These are phyloP conservation scores for Dovyalis caffra DNA, from an alignment of 345 rosid genomes.

Conservation along the genomic window DNA sequence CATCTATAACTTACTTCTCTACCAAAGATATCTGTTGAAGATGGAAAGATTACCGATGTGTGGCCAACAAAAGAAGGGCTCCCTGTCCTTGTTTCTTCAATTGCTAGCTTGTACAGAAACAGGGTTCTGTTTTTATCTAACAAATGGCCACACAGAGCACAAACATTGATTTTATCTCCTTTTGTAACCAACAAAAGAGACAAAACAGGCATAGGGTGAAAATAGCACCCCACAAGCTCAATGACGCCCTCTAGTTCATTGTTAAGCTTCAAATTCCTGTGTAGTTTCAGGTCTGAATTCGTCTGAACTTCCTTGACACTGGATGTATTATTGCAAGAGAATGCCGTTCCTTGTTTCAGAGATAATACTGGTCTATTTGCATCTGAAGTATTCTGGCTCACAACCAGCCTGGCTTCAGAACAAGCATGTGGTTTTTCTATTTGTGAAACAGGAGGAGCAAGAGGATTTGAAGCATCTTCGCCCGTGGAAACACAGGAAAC, in stretches of 20 bases:
- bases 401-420: conserved; percentile 31
- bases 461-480: conserved; percentile 23
- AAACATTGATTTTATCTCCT: conserved; percentile 56
- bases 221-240: conserved; percentile 75
- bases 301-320: conserved; percentile 26
- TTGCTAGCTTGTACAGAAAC: conserved; percentile 58
- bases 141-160: conserved; percentile 54
- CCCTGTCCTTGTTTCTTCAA: conserved; percentile 51
- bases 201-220: conserved; percentile 60
- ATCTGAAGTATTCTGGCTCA: conserved; percentile 24
- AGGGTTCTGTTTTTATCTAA: conserved; percentile 46
- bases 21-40: conserved; percentile 37
- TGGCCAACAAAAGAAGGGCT: conserved; percentile 71
- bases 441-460: conserved; percentile 25
- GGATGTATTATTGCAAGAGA: conserved; percentile 23
- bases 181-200: conserved; percentile 48
- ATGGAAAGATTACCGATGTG: conserved; percentile 49
- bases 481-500: conserved; percentile 22
- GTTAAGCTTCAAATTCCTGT: conserved; percentile 35
- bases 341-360: conserved; percentile 22
- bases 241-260: conserved; percentile 45
- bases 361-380: conserved; percentile 21
- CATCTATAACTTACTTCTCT: conserved; percentile 39
- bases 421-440: conserved; percentile 26
- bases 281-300: conserved; percentile 33